Evolutionary conservation across 2,329 filamentous ascomycete species (phyloP).

Genomic region (Hymenoscyphus salicellus): DNA sequence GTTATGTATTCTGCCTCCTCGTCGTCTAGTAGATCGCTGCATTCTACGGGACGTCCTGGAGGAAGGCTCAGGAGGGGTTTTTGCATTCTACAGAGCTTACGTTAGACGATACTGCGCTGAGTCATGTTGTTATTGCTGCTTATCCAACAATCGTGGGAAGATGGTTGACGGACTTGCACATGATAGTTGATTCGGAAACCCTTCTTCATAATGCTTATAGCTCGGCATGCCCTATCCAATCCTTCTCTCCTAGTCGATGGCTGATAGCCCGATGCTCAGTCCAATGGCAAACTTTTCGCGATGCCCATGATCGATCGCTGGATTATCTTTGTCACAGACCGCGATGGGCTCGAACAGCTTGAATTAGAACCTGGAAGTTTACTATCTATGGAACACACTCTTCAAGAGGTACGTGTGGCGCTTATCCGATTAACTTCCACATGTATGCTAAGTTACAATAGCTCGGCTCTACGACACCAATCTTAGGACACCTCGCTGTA

Average conservation of each 20-base stretch:
- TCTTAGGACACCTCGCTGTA: neutral
- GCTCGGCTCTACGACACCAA: neutral
- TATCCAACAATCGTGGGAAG: neutral
- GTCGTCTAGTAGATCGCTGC: neutral
- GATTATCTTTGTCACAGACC: neutral
- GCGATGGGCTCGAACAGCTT: neutral
- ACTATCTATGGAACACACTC: neutral
- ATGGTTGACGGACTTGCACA: neutral
- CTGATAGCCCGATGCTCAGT: neutral
- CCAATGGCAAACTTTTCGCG: neutral
- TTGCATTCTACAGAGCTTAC: too few species aligned
- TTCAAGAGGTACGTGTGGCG: neutral
- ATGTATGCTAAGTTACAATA: neutral
- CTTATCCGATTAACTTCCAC: neutral
- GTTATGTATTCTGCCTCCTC: neutral
- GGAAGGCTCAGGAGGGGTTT: too few species aligned
- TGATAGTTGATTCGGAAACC: neutral
- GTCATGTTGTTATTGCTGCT: neutral
- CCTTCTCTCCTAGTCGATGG: neutral
- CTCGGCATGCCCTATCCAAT: neutral
- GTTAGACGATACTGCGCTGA: too few species aligned
- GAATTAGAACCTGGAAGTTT: conserved; percentile 1
- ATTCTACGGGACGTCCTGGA: neutral
- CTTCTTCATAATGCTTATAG: neutral
- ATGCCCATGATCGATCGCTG: neutral